Conservation (phyloP, 768 basidiomycete genomes). For the Lenzites betulinus region DNA sequence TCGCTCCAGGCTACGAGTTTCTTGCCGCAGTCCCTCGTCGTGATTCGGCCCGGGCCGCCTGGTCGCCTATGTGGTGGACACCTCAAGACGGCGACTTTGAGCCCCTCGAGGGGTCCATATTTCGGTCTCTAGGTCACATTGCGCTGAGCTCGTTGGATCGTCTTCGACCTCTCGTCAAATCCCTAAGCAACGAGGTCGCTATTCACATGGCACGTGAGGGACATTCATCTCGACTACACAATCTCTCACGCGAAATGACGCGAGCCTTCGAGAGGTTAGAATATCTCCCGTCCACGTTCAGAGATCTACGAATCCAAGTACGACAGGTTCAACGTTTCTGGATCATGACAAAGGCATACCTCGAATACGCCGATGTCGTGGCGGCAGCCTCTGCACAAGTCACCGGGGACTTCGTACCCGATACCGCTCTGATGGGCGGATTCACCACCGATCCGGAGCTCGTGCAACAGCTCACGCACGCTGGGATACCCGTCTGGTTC, state of each 20-base stretch:
- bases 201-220: too few relatives aligned
- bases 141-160: neutral
- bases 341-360: neutral
- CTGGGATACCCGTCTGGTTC: conserved; percentile 2
- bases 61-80: neutral
- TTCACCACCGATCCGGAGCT: neutral
- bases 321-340: neutral
- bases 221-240: too few relatives aligned
- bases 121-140: neutral
- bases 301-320: neutral
- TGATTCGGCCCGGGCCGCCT: too few relatives aligned
- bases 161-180: neutral
- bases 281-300: neutral
- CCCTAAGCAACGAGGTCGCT: neutral
- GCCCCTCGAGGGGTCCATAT: neutral
- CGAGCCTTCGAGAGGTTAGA: neutral
- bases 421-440: too few relatives aligned
- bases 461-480: neutral
- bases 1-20: neutral
- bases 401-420: neutral
- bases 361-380: neutral
- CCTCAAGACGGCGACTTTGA: neutral
- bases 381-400: neutral
- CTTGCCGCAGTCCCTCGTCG: neutral
- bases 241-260: neutral